Evolutionary conservation across 495 filamentous ascomycete species (phyloP).

Genomic region (Penicillium simplicissimum): DNA sequence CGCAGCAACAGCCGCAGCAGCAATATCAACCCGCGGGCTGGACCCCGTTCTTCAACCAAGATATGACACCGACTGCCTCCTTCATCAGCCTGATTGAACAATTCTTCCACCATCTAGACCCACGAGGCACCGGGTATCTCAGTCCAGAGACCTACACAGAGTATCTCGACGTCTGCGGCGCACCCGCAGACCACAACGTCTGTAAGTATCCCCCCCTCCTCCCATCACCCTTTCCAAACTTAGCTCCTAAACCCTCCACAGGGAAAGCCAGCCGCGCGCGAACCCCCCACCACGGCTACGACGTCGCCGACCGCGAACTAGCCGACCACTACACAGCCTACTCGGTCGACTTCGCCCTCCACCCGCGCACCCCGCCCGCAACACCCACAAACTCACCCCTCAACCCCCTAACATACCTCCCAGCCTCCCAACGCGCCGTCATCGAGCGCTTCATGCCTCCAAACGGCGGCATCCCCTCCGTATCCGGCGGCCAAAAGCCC

Average conservation of each 20-base stretch:
- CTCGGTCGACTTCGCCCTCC: background rate
- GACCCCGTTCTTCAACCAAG: background rate
- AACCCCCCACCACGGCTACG: background rate
- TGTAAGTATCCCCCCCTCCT: background rate
- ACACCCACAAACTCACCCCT: background rate
- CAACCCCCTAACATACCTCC: background rate
- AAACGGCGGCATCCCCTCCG: background rate
- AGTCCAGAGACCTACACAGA: background rate
- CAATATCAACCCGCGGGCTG: background rate
- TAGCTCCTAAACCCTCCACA: background rate
- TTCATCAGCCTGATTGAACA: background rate
- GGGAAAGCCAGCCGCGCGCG: background rate
- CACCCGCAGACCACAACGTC: background rate
- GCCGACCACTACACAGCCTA: background rate
- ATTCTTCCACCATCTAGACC: background rate
- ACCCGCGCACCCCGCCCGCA: background rate
- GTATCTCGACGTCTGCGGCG: background rate
- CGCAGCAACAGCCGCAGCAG: background rate
- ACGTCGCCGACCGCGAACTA: background rate
- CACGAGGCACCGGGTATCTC: background rate
- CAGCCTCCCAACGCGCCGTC: background rate
- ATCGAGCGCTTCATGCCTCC: background rate
- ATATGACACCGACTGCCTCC: background rate
- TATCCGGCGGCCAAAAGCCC: background rate
- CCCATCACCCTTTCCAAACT: background rate